Base-by-base conservation (phyloP, 352 stramenopile genomes). In the Aphanomyces cochlioides region DNA sequence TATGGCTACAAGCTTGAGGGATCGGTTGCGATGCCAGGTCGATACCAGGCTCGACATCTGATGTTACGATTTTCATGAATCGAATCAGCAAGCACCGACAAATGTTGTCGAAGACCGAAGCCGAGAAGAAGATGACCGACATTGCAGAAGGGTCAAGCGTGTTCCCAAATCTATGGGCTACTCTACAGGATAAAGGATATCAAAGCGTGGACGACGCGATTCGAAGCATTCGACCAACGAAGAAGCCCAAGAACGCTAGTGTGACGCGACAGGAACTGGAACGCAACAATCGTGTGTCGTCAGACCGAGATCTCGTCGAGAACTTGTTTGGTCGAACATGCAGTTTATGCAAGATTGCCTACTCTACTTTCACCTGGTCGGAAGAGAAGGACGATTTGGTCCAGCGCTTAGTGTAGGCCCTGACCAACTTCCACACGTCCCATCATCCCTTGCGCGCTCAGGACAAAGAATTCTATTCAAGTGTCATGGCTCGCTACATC, bases 31-130 rank as follows among this genome's bases (percentile, higher is more conserved):
- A 12, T 10, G 15, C 10, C 10, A 7, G 53, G 53, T 10, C 7
- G 10, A 12, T 15, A 12, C 53, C 53, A 28, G 53, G 19, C 10
- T 59, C 53, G 12, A 21, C 36, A 10, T 59, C 53, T 10, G 53
- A 59, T 59, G 12, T 59, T 10, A 59, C 53, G 8, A 59, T 28
- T 28, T 59, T 59, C 53, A 50, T 15, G 45, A 10, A 50, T 15
- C 45, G 45, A 15, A 10, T 10, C 10, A 50, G 17, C 17, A 50
- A 15, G n/a, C n/a, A n/a, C n/a, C n/a, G n/a, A n/a, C n/a, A n/a
- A n/a, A n/a, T n/a, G n/a, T n/a, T n/a, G n/a, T 17, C 10, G 45
- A 50, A 50, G 45, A 15, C 45, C 17, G 45, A 10, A 17, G 10
- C 45, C 45, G 45, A 50, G 17, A 10, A 15, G 45, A 17, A 50